phyloP scores from a whole-genome alignment of 2,329 filamentous ascomycete genomes.

The Mycosphaerelloides madeirae region DNA sequence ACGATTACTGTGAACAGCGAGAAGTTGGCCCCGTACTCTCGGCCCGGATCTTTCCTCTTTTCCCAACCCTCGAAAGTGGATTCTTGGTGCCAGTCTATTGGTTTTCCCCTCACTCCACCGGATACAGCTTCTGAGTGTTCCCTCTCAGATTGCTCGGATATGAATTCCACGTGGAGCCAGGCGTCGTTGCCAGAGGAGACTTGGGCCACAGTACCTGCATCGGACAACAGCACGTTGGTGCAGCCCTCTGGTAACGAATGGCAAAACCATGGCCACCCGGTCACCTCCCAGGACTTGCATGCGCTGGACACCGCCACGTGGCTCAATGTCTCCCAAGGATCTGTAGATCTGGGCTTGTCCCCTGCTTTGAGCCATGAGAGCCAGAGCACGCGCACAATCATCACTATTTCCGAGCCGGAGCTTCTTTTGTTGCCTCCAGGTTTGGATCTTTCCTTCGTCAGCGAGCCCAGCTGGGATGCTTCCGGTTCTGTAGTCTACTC shows the following conservation, averaged over 20 bases:
- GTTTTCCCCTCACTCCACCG: conserved; percentile 27
- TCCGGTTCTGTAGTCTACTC: conserved; percentile 14
- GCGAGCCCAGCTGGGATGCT: conserved; percentile 22
- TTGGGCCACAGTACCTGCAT: conserved; percentile 23
- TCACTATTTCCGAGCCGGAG: conserved; percentile 27
- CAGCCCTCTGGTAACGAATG: conserved; percentile 22
- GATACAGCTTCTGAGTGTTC: conserved; percentile 29
- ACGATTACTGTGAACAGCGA: conserved; percentile 25
- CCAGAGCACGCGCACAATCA: conserved; percentile 31
- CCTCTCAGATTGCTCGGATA: conserved; percentile 27
- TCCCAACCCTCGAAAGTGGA: conserved; percentile 28
- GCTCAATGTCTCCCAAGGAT: conserved; percentile 21
- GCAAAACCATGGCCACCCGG: conserved; percentile 13
- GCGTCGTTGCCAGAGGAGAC: conserved; percentile 24
- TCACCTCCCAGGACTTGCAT: conserved; percentile 18
- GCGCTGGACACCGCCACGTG: conserved; percentile 21
- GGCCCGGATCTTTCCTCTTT: conserved; percentile 27
- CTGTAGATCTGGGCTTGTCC: conserved; percentile 33
- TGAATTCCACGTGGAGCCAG: conserved; percentile 26
- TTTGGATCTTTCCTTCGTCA: conserved; percentile 27
- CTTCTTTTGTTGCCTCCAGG: conserved; percentile 23
- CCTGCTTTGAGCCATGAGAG: conserved; percentile 34
- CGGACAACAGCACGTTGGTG: conserved; percentile 22
- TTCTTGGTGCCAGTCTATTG: conserved; percentile 29
- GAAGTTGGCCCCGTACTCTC: conserved; percentile 23